These are phyloP conservation scores for Leptographium procerum DNA, from an alignment of 2,329 filamentous ascomycete genomes.

Conservation along the genomic window DNA sequence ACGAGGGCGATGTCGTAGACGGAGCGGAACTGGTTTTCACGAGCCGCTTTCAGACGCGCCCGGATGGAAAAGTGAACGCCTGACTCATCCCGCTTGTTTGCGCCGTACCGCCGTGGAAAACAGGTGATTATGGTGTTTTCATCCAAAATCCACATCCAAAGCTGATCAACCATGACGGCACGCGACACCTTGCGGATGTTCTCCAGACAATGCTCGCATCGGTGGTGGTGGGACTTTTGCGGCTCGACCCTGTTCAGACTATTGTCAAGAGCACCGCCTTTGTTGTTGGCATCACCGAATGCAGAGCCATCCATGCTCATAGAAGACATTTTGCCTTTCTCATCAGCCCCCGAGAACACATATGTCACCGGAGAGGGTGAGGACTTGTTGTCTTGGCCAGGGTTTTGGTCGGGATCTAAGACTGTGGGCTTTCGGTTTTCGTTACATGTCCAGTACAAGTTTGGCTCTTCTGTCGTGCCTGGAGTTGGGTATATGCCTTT, in stretches of 20 bases:
- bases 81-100: constrained; percentile 26
- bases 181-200: constrained; percentile 17
- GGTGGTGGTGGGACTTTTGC: background rate
- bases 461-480: background rate
- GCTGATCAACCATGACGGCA: constrained; percentile 20
- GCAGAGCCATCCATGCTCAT: too few relatives aligned
- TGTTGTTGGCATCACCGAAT: background rate
- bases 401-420: too few relatives aligned
- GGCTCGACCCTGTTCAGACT: background rate
- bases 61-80: constrained; percentile 30
- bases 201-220: constrained; percentile 16
- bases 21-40: constrained; percentile 19
- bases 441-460: too few relatives aligned
- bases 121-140: constrained; percentile 19
- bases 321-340: too few relatives aligned
- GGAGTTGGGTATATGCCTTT: background rate
- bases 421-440: too few relatives aligned
- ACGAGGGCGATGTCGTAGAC: constrained; percentile 31
- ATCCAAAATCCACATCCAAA: constrained; percentile 23
- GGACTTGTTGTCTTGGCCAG: too few relatives aligned
- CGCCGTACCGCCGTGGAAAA: constrained; percentile 28
- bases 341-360: too few relatives aligned
- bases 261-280: background rate
- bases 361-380: too few relatives aligned
- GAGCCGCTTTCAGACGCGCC: constrained; percentile 16